Base-by-base conservation (phyloP, 192 early-diverging fungal genomes). In the Backusella tarrabulga region DNA sequence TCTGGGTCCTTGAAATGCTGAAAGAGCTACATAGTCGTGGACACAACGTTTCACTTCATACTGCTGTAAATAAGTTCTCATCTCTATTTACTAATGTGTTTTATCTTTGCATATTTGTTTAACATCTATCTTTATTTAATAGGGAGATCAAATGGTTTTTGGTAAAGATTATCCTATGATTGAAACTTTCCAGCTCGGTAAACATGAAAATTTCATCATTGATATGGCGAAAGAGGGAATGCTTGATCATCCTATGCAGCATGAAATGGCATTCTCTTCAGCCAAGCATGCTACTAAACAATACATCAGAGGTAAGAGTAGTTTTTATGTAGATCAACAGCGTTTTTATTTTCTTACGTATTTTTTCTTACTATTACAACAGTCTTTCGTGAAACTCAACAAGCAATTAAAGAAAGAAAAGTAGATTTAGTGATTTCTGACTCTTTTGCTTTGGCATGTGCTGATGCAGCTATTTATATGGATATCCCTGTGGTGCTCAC, bases 1-100 rank as follows among this genome's bases (percentile, higher is more conserved):
- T 71, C 23, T 81, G 80, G 80, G 76, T 81, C 1, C 66, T 81
- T n/a, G 66, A 68, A 26, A 81, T 81, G 41, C 23, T 73, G 14
- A 67, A 81, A 46, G 66, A 74, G 5, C 63, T 81, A 4, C 68
- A 50, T 5, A 21, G 29, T 17, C 35, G 72, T 29, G 80, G 80
- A 15, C 80, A 81, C 72, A 76, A 74, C 23, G 35, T 74, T 15
- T 73, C 71, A 19, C 74, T 77, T 70, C 11, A 67, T n/a, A 41
- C 75, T 17, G 26, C 32, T 32, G 77, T 78, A 73, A 67, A 67
- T 56, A 29, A 14, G 40, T 21, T 40, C 1, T 8, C 9, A 21
- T 9, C 12, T 70, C 3, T 6, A 32, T 54, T 35, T 26, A n/a
- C 9, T 14, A n/a, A 9, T 23, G 21, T 6, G 6, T 23, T 34